phyloP scores from a whole-genome alignment of 1,284 basidiomycete species.

The Rhodotorula sp. region DNA sequence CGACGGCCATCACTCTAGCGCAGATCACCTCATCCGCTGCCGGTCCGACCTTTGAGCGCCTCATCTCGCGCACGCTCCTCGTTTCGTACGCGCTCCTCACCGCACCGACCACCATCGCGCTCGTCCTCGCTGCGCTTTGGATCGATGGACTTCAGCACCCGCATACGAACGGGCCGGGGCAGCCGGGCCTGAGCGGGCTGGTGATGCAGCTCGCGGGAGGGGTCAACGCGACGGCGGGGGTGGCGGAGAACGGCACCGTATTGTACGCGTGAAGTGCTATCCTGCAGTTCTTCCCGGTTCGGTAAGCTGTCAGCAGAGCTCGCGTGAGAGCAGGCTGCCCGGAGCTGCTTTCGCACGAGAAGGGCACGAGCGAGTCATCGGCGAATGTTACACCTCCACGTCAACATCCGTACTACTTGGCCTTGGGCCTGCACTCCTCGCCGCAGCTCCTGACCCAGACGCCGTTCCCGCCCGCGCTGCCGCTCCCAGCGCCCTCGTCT shows the following conservation, averaged over 20 bases:
- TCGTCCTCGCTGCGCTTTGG: constrained; percentile 36
- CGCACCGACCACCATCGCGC: constrained; percentile 31
- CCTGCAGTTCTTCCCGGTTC: background rate
- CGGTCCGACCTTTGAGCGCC: constrained; percentile 29
- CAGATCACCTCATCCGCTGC: constrained; percentile 40
- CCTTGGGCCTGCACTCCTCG: constrained; percentile 53
- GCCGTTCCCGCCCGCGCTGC: constrained; percentile 46
- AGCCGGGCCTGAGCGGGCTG: no score
- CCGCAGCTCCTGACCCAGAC: constrained; percentile 53
- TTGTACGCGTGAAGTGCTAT: background rate
- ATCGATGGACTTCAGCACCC: constrained; percentile 39
- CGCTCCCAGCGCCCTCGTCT: constrained; percentile 57
- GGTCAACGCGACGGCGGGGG: no score
- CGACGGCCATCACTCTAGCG: constrained; percentile 47
- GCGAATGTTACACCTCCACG: background rate
- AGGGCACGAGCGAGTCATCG: no score
- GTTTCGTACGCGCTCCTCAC: constrained; percentile 48
- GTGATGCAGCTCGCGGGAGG: no score
- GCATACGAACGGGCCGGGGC: background rate
- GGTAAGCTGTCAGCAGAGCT: no score
- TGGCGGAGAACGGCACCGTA: no score
- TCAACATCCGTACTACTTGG: constrained; percentile 16
- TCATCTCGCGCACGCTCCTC: constrained; percentile 46
- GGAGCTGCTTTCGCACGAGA: no score
- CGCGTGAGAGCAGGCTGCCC: no score